phyloP scores from a whole-genome alignment of 1,284 basidiomycete species.

The Cutaneotrichosporon sp. region DNA sequence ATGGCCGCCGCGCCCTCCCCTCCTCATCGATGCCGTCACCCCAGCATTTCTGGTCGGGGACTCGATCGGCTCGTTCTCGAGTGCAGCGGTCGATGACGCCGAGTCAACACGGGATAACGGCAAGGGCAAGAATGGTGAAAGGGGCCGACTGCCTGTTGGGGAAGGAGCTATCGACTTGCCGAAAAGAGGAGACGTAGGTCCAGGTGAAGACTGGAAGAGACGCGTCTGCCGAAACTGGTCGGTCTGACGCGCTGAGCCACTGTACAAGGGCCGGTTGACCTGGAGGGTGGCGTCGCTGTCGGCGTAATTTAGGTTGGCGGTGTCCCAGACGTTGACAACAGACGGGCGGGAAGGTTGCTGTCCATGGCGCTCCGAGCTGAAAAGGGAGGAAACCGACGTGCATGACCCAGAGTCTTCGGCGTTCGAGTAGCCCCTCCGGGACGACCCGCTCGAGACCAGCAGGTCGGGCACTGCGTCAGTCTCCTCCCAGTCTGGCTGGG shows the following conservation, averaged over 20 bases:
- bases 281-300: constrained; percentile 22
- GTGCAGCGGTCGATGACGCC: background rate
- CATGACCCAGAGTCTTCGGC: constrained; percentile 44
- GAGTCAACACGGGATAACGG: constrained; percentile 3
- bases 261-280: constrained; percentile 28
- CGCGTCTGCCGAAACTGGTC: background rate
- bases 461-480: constrained; percentile 11
- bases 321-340: constrained; percentile 36
- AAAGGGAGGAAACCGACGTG: constrained; percentile 38
- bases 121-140: background rate
- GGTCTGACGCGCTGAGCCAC: background rate
- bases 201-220: constrained; percentile 4
- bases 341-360: constrained; percentile 16
- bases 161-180: constrained; percentile 4
- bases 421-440: constrained; percentile 15
- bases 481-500: constrained; percentile 13
- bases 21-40: background rate
- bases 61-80: constrained; percentile 3
- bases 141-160: constrained; percentile 1
- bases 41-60: background rate
- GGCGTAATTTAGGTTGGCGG: constrained; percentile 23
- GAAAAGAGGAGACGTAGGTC: constrained; percentile 3
- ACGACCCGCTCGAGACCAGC: background rate
- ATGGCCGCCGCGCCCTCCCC: background rate
- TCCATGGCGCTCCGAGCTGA: constrained; percentile 34